Percentiles rank a stretch among this genome's conserved stretches.
These are phyloP conservation scores for Leucaena leucocephala DNA, from an alignment of 306 rosid genomes.

Conservation along the genomic window DNA sequence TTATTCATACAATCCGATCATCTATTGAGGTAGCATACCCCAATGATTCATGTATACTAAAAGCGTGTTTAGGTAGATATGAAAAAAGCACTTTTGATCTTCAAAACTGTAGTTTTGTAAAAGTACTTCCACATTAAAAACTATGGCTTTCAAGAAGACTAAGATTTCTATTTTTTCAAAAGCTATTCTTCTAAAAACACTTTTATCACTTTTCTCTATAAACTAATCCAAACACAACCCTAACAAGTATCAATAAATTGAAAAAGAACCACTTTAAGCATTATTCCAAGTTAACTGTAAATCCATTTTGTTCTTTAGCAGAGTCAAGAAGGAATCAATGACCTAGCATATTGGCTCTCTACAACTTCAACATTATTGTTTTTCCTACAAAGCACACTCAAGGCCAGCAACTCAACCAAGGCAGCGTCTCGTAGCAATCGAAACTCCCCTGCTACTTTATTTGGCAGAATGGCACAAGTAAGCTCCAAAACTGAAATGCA, in stretches of 20 bases:
- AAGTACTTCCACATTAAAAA: too few species aligned
- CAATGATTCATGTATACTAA: background rate
- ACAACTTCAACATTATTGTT: constrained; percentile 80
- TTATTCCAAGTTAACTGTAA: background rate
- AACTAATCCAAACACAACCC: too few species aligned
- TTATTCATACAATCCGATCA: constrained; percentile 63
- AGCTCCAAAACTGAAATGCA: constrained; percentile 34
- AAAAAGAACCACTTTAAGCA: background rate
- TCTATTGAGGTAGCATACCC: constrained; percentile 62
- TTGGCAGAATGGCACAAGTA: constrained; percentile 90
- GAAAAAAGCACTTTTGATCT: too few species aligned
- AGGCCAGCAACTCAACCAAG: constrained; percentile 69
- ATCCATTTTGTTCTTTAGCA: constrained; percentile 38
- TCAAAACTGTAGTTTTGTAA: too few species aligned
- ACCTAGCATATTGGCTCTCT: constrained; percentile 88
- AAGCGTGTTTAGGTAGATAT: too few species aligned
- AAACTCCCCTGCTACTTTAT: constrained; percentile 72
- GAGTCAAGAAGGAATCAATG: constrained; percentile 66
- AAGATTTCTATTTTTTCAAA: too few species aligned
- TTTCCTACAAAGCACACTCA: constrained; percentile 81
- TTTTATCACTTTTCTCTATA: too few species aligned
- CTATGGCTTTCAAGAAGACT: too few species aligned
- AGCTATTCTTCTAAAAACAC: too few species aligned
- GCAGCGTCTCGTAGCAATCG: constrained; percentile 65
- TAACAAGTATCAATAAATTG: constrained; percentile 11